Base-by-base conservation (phyloP, 2,329 filamentous ascomycete genomes). In the Aspergillus tamarii region DNA sequence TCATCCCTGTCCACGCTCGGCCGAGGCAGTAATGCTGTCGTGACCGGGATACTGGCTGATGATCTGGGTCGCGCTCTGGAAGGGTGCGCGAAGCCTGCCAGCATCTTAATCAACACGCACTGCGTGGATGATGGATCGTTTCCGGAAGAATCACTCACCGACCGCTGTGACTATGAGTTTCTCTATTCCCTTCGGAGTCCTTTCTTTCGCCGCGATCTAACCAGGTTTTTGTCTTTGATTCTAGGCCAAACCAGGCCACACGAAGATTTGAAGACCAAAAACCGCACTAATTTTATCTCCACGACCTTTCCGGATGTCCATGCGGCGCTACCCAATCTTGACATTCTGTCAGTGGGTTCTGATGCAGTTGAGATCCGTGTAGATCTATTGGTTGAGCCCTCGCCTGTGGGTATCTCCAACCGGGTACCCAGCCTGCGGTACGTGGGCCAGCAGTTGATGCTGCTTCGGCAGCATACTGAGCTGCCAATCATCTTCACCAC, bases 401-500 rank as follows among this genome's bases (percentile, higher is more conserved):
- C 89, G 9, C 78, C 81, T 19, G 84, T 91, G 70, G 89, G 88
- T 10, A 63, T 59, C 9, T 88, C 87, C 70, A 88, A 86, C 34
- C 78, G 84, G 43, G 84, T 95, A 23, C 91, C 93, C 3, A 94
- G 91, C 74, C 77, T 95, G 69, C 90, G 89, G 74, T 95, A 95
- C 76, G 91, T 96, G 11, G 92, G 92, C 32, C 89, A 94, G 76
- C 93, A 96, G 77, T 84, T 96, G 61, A 94, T 94, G 91, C 81
- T 93, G 2, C 79, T 96, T 65, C 88, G 92, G 28, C 92, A 95
- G 77, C 87, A 91, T 66, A 95, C 92, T 0, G 92, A 96, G 72
- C 82, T 96, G 48, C 93, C 93, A n/a, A 92, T 96, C 74, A 93
- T 96, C 62, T 94, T 94, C 75, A 96, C 93, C 0, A 94, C 91